Conservation (phyloP, 768 basidiomycete species). For the Suillus fuscotomentosus region DNA sequence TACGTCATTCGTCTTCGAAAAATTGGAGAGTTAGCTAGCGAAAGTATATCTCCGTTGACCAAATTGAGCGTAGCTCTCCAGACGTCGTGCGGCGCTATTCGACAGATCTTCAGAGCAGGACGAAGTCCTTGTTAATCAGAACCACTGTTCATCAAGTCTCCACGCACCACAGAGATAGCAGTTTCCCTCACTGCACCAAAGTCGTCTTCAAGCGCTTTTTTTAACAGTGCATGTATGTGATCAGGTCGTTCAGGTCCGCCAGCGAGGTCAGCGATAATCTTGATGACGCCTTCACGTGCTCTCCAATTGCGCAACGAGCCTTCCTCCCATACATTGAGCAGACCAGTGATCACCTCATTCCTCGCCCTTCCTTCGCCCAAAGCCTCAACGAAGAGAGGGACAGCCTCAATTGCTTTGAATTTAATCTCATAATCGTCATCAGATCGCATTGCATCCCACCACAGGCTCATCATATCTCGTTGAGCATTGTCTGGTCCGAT, state of each 20-base stretch:
- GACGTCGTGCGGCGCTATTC: slow-evolving; percentile 10
- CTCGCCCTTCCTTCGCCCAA: slow-evolving; percentile 49
- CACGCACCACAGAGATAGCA: slow-evolving; percentile 64
- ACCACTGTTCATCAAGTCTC: slow-evolving; percentile 10
- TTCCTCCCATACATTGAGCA: slow-evolving; percentile 57
- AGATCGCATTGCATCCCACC: slow-evolving; percentile 55
- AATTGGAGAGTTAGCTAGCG: slow-evolving; percentile 44
- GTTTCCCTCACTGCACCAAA: slow-evolving; percentile 86
- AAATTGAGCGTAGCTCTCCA: slow-evolving; percentile 34
- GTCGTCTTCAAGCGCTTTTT: slow-evolving; percentile 65
- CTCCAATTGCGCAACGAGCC: slow-evolving; percentile 70
- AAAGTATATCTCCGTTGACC: slow-evolving; percentile 41
- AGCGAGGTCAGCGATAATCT: slow-evolving; percentile 51
- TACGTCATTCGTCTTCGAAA: slow-evolving; percentile 74
- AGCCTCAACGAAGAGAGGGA: slow-evolving; percentile 54
- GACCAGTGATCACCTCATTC: slow-evolving; percentile 41
- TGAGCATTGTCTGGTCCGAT: slow-evolving; percentile 69
- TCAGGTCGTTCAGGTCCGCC: slow-evolving; percentile 42
- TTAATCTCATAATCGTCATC: slow-evolving; percentile 68
- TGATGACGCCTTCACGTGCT: slow-evolving; percentile 69
- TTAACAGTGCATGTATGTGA: slow-evolving; percentile 54
- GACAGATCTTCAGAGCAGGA: slow-evolving; percentile 1
- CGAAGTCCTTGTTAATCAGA: slow-evolving; percentile 1
- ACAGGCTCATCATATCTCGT: slow-evolving; percentile 69
- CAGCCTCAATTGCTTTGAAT: slow-evolving; percentile 65